These are phyloP conservation scores for Irpex sp. DNA, from an alignment of 1,284 basidiomycete species.

Conservation along the genomic window DNA sequence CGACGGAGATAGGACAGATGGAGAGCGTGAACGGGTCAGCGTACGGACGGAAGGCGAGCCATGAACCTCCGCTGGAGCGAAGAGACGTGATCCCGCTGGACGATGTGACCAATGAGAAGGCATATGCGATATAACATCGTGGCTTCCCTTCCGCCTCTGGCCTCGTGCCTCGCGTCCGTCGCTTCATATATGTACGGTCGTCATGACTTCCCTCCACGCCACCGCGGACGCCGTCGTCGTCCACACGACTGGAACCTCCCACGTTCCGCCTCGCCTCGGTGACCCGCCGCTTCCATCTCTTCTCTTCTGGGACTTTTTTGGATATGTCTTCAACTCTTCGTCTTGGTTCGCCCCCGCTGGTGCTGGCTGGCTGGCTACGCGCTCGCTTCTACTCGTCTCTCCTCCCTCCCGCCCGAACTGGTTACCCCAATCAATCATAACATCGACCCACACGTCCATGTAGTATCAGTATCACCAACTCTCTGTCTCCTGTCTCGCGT, in stretches of 20 bases:
- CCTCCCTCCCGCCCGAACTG: neutral
- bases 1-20: conserved; percentile 23
- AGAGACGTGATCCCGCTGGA: conserved; percentile 18
- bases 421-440: neutral
- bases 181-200: neutral
- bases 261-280: neutral
- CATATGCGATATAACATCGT: neutral
- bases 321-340: neutral
- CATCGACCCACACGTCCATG: neutral
- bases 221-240: no score
- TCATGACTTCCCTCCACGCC: neutral
- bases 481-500: neutral
- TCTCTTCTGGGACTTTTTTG: neutral
- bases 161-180: neutral
- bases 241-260: no score
- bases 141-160: neutral
- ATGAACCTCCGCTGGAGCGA: conserved; percentile 19
- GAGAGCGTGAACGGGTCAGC: conserved; percentile 22
- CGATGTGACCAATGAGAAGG: conserved; percentile 15
- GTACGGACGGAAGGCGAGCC: conserved; percentile 23
- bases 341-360: neutral
- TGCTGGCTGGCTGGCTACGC: neutral
- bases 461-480: no score
- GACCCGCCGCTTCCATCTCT: neutral
- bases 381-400: neutral